These are phyloP conservation scores for Pichia sp. DNA, from an alignment of 1,139 yeast genomes.

Conservation along the genomic window DNA sequence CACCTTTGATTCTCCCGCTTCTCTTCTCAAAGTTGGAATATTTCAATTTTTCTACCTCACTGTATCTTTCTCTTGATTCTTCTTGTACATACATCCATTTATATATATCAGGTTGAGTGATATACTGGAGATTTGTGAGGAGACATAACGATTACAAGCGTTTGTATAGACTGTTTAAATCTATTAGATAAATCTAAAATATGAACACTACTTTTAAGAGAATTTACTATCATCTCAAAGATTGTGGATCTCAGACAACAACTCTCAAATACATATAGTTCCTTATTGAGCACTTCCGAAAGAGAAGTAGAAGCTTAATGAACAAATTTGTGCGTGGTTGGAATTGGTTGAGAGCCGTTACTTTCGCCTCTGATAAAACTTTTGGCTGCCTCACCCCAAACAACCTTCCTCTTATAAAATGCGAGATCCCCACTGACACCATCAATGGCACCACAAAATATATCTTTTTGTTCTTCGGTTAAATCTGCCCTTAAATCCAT, in stretches of 20 bases:
- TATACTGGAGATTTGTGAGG: background rate
- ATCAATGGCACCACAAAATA: background rate
- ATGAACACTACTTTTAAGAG: conserved; percentile 25
- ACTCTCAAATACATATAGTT: too few species aligned
- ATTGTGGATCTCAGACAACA: too few species aligned
- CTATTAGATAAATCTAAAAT: conserved; percentile 26
- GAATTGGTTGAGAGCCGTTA: background rate
- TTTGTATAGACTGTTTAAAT: conserved; percentile 1
- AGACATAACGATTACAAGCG: background rate
- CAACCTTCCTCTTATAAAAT: background rate
- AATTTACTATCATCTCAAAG: too few species aligned
- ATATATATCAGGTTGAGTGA: background rate
- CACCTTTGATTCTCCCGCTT: background rate
- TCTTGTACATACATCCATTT: conserved; percentile 8
- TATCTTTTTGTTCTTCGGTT: background rate
- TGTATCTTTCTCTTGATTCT: conserved; percentile 2
- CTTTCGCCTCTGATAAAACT: background rate
- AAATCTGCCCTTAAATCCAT: background rate
- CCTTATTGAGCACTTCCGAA: too few species aligned
- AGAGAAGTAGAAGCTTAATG: too few species aligned
- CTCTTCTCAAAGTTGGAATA: background rate
- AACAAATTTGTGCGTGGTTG: background rate
- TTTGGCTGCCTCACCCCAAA: conserved; percentile 2
- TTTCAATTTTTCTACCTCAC: background rate
- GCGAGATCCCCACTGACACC: conserved; percentile 1